A percentile compares a stretch with the other conserved stretches of the same genome.
Conservation (phyloP, 768 basidiomycete genomes). For the Leccinum truebloodii region DNA sequence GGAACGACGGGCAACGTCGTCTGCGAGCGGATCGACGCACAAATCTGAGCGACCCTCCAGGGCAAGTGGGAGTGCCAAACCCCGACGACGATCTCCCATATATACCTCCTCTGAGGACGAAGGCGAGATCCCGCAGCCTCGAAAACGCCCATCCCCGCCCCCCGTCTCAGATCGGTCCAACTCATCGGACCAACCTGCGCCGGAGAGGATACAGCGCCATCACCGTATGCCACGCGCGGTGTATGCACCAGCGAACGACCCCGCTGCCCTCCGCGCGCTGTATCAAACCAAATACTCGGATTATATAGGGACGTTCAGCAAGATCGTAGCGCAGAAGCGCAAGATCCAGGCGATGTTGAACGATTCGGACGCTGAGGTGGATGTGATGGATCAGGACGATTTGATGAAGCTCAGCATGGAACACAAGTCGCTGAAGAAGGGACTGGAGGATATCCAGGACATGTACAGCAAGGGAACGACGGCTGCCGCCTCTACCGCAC, state of each 20-base stretch:
- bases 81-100: slow-evolving; percentile 56
- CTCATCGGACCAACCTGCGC: slow-evolving; percentile 20
- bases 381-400: slow-evolving; percentile 56
- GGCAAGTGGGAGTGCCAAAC: slow-evolving; percentile 31
- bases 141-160: slow-evolving; percentile 30
- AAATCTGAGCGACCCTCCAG: slow-evolving; percentile 25
- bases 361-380: slow-evolving; percentile 55
- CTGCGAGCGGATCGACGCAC: slow-evolving; percentile 6
- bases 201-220: slow-evolving; percentile 20
- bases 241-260: slow-evolving; percentile 46
- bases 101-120: slow-evolving; percentile 72
- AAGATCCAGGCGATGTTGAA: slow-evolving; percentile 55
- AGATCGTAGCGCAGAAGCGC: slow-evolving; percentile 49
- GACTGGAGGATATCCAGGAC: slow-evolving; percentile 51
- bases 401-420: slow-evolving; percentile 44
- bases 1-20: slow-evolving; percentile 13
- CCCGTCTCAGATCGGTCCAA: slow-evolving; percentile 25
- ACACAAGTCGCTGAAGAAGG: slow-evolving; percentile 49
- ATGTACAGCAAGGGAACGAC: slow-evolving; percentile 33
- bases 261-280: slow-evolving; percentile 48
- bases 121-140: slow-evolving; percentile 39
- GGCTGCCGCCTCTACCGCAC: neutral
- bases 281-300: slow-evolving; percentile 54
- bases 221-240: slow-evolving; percentile 34
- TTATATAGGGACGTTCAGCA: slow-evolving; percentile 49